Evolutionary conservation across 2,329 filamentous ascomycete species (phyloP), one percentile per base, ranked within the genome.

Genomic region (Aspergillus sp.): DNA sequence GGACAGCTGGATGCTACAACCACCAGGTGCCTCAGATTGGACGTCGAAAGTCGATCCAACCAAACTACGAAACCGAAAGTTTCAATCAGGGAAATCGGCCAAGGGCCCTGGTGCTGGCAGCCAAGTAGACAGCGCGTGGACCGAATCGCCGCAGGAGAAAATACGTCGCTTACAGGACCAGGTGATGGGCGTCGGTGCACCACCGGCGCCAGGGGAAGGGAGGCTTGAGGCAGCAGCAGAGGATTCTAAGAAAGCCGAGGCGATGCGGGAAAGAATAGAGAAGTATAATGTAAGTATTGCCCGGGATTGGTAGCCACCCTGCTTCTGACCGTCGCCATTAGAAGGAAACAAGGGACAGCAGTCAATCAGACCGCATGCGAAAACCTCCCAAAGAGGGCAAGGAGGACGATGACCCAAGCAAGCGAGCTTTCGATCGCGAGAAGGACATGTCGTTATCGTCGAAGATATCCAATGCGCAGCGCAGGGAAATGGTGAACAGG

Each of bases 71-170:
- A 80, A 77, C 42, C 80, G 86, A 39, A 86, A 84, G 44, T 96
- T 95, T 66, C 78, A 85, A 32, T 82, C 81, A 0, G 75, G 77
- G 4, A 78, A 75, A 49, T 67, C 71, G 3, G 68, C 74, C 1
- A 68, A 66, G 41, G 64, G 56, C 4, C 48, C 60, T 4, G 36
- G 44, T n/a, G 33, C 8, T 16, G 8, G n/a, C 25, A 25, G 13
- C 12, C 22, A 13, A 5, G 56, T 62, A 12, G 53, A 57, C 51
- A 77, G 75, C 14, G 76, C 89, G 26, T 96, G 89, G 89, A 88
- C 85, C 1, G 89, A 96, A 58, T 94, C 86, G 6, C 83, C 86
- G 0, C 83, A 89, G 54, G 75, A 95, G 60, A 93, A 93, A 58
- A 75, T 83, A 36, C 79, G 81, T 57, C 72, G 86, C 24, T 62